Evolutionary conservation across 129 eudicot genomes (phyloP), one percentile per base, ranked within the genome.

Genomic region (Tagetes patula): DNA sequence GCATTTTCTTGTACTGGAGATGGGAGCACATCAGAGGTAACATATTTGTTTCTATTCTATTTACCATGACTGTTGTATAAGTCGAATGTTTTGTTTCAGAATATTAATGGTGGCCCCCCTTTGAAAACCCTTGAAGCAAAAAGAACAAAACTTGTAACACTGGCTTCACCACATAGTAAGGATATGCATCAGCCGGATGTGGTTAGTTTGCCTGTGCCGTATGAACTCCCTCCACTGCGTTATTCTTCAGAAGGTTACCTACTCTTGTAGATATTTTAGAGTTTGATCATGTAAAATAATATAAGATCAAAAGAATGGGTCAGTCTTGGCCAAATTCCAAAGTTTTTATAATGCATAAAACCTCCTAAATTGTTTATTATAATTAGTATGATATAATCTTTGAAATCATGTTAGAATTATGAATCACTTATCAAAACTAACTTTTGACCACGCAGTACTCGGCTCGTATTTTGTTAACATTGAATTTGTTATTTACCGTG

Each of bases 171-270:
- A 49, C 87, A 78, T 72, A 84, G 73, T 58, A 61, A 37, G 47
- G 72, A 74, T 45, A 36, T 39, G 39, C 81, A 88, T 56, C 34
- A 72, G 32, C 58, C 75, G 27, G 96, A 90, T 69, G 81, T 86
- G 48, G 81, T 95, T 74, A 80, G 68, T 9, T 73, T 95, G 65
- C 99, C 99, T 1, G 85, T 95, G 66, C 99, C 99, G 38, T 95
- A 91, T 14, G 91, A 88, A 79, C 97, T 95, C 63, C 99, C 99
- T 73, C 97, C 97, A 39, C 79, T 60, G 14, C 87, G 85, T 43
- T 95, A 95, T 81, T 75, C 97, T 38, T 67, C 95, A 0, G 86
- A 84, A 86, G 99, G 99, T 90, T 12, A 61, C 2, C 9, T 34
- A 31, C n/a, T 50, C 42, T 67, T 48, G 14, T 40, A 20, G 40